These are phyloP conservation scores for Solanum dulcamara DNA, from an alignment of 257 asterid species.

Conservation along the genomic window DNA sequence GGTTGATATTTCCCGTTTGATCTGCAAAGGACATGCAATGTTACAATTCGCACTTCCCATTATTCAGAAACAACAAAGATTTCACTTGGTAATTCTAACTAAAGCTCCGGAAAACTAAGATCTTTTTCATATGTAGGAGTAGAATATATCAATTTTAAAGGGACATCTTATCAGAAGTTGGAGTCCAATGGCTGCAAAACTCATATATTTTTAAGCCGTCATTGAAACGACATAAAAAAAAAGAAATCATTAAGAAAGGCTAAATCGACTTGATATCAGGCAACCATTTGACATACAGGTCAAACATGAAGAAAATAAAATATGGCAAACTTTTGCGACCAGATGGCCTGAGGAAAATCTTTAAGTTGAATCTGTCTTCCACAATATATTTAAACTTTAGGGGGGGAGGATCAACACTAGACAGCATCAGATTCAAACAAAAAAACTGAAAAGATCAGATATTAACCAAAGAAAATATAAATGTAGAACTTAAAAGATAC, in stretches of 20 bases:
- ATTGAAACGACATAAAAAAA: neutral
- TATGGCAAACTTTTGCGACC: neutral
- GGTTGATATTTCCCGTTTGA: slow-evolving; percentile 90
- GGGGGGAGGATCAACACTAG: neutral
- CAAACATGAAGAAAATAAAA: neutral
- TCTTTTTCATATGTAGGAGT: neutral
- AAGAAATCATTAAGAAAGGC: neutral
- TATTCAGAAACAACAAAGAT: neutral
- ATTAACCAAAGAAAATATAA: neutral
- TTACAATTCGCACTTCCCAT: neutral
- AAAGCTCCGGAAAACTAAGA: neutral
- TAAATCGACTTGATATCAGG: neutral
- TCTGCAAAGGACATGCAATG: slow-evolving; percentile 33
- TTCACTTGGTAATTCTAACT: neutral
- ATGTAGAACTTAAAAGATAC: neutral
- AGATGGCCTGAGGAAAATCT: neutral
- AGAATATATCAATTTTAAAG: neutral
- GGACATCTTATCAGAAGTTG: neutral
- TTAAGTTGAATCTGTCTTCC: neutral
- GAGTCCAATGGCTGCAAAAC: neutral
- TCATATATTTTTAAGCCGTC: neutral
- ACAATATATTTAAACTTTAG: too few species aligned
- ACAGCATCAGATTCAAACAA: neutral
- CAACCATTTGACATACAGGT: neutral
- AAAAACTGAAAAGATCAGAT: neutral